Conservation (phyloP, 2,329 filamentous ascomycete species). For the Stachybotrys chartarum region DNA sequence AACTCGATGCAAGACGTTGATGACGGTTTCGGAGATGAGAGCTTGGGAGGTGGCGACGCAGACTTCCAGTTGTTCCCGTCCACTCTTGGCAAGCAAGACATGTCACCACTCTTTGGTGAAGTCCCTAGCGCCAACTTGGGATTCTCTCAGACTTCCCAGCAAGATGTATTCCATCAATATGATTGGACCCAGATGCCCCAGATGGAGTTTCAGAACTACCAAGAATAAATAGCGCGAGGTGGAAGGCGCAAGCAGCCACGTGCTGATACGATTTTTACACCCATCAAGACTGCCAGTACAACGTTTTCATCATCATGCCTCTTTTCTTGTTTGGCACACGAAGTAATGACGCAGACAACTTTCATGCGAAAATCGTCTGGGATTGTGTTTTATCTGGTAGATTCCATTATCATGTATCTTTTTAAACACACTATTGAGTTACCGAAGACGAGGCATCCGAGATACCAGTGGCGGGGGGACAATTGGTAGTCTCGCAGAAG, state of each 20-base stretch:
- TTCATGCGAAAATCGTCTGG: background rate
- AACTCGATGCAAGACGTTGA: constrained; percentile 55
- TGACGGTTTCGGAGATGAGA: constrained; percentile 53
- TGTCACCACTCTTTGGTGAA: constrained; percentile 42
- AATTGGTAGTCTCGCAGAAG: background rate
- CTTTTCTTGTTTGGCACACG: background rate
- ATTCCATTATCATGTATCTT: background rate
- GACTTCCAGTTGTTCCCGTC: constrained; percentile 61
- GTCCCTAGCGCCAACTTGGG: constrained; percentile 42
- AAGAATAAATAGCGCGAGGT: constrained; percentile 15
- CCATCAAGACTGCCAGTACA: background rate
- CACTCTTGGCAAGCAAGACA: constrained; percentile 30
- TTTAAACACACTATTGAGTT: background rate
- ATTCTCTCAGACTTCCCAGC: constrained; percentile 45
- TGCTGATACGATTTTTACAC: background rate
- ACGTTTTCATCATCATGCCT: background rate
- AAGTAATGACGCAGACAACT: background rate
- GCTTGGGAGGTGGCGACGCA: constrained; percentile 33
- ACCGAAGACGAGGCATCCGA: background rate
- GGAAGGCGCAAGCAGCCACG: background rate
- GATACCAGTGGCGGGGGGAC: background rate
- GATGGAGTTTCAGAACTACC: constrained; percentile 20
- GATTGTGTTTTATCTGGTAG: background rate
- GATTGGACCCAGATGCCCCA: constrained; percentile 29
- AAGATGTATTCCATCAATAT: constrained; percentile 39